Conservation (phyloP, 306 rosid species). For the Fragaria nilgerrensis region DNA sequence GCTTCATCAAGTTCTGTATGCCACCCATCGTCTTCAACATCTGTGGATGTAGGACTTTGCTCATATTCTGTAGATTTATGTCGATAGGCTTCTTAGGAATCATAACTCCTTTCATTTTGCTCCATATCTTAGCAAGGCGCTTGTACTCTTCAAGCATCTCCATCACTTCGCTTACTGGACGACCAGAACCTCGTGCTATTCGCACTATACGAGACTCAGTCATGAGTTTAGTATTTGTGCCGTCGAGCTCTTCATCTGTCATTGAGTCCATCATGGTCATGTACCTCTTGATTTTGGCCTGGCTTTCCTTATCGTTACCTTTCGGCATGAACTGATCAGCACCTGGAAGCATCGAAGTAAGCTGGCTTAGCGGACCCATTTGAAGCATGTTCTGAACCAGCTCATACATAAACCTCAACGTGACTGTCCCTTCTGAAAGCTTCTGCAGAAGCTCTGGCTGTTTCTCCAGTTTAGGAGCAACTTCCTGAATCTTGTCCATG, state of each 20-base stretch:
- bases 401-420: constrained; percentile 80
- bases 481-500: constrained; percentile 82
- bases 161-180: constrained; percentile 57
- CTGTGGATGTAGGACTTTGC: constrained; percentile 47
- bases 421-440: constrained; percentile 76
- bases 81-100: constrained; percentile 75
- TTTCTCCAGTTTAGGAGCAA: constrained; percentile 73
- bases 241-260: constrained; percentile 87
- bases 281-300: constrained; percentile 79
- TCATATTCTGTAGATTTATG: constrained; percentile 75
- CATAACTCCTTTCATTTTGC: constrained; percentile 77
- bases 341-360: constrained; percentile 75
- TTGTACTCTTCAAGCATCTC: constrained; percentile 86
- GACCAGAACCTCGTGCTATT: constrained; percentile 80
- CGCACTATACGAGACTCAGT: constrained; percentile 77
- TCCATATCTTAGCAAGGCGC: constrained; percentile 71
- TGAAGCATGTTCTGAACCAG: constrained; percentile 68
- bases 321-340: constrained; percentile 70
- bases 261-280: constrained; percentile 98
- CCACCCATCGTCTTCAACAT: constrained; percentile 85
- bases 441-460: constrained; percentile 79
- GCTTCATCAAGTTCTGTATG: constrained; percentile 88
- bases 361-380: constrained; percentile 79
- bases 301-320: constrained; percentile 90
- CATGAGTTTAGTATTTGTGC: constrained; percentile 68